Conservation (phyloP, 1,284 basidiomycete genomes). For the Marasmius fiardii region DNA sequence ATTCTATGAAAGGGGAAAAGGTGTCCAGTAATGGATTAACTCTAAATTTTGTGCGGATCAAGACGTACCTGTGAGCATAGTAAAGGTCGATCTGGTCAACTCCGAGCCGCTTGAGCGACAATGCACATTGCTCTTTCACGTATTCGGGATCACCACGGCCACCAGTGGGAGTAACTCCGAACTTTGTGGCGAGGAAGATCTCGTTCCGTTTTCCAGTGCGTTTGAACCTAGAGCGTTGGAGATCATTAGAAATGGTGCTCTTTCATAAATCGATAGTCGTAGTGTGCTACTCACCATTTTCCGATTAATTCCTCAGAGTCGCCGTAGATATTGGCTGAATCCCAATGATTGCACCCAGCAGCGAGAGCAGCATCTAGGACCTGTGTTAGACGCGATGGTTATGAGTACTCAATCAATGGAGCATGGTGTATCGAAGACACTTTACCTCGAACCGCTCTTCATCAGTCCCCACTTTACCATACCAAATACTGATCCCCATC, state of each 20-base stretch:
- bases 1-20: background rate
- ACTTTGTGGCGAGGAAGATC: conserved; percentile 35
- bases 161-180: conserved; percentile 17
- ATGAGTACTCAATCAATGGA: no score
- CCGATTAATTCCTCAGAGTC: conserved; percentile 43
- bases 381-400: conserved; percentile 14
- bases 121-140: conserved; percentile 25
- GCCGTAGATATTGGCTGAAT: conserved; percentile 39
- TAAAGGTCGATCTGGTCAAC: conserved; percentile 31
- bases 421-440: no score
- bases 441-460: conserved; percentile 32
- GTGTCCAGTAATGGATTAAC: background rate
- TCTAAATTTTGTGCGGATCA: background rate
- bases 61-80: conserved; percentile 25
- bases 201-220: conserved; percentile 25
- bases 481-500: conserved; percentile 31
- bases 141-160: conserved; percentile 19
- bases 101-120: conserved; percentile 32
- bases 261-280: no score
- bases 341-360: conserved; percentile 39
- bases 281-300: conserved; percentile 35
- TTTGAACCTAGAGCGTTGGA: conserved; percentile 19
- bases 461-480: conserved; percentile 27
- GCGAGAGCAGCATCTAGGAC: conserved; percentile 37
- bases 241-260: background rate